Base-by-base conservation (phyloP, 495 filamentous ascomycete genomes). In the Aspergillus panamensis region DNA sequence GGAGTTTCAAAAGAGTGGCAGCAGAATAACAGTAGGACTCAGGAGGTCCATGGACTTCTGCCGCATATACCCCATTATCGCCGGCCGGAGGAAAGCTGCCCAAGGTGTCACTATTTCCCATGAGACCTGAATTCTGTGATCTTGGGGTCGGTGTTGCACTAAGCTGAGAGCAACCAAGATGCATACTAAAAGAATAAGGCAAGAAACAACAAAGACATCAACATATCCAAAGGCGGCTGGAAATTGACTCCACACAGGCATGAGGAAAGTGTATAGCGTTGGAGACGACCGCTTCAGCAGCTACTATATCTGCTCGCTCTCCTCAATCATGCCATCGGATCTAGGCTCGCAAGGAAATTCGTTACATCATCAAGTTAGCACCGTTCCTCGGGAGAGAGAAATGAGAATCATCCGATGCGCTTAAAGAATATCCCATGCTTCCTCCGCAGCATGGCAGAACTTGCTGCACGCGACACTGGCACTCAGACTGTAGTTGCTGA, bases 401-500 rank as follows among this genome's bases (percentile, higher is more conserved):
- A 39, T 48, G 39, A 54, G 52, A 47, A 56, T 50, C 40, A 57
- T 42, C 30, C 35, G 25, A 51, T 33, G 25, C 14, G 39, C 43
- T 76, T 67, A 98, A 63, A 96, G 82, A 61, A 98, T 91, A 63
- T 91, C 85, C 94, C 94, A 98, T 40, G 87, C 86, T 69, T 98
- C 94, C 73, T 98, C 94, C 30, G 92, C 94, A 45, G 94, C 94
- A 73, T 98, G 94, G 76, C 94, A 97, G 78, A 98, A 97, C 74
- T 97, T 97, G 79, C 92, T 95, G 79, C 94, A 98, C 33, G 94
- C 94, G 31, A 98, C 93, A 77, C 91, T 96, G 47, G 94, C 94
- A 66, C 90, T 95, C 45, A 98, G 80, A 73, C 90, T 96, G 83
- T 88, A 98, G 72, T 96, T 96, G 77, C 94, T 97, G 75, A 98